phyloP scores from a whole-genome alignment of 2,329 filamentous ascomycete genomes.

The Diaporthe eres region DNA sequence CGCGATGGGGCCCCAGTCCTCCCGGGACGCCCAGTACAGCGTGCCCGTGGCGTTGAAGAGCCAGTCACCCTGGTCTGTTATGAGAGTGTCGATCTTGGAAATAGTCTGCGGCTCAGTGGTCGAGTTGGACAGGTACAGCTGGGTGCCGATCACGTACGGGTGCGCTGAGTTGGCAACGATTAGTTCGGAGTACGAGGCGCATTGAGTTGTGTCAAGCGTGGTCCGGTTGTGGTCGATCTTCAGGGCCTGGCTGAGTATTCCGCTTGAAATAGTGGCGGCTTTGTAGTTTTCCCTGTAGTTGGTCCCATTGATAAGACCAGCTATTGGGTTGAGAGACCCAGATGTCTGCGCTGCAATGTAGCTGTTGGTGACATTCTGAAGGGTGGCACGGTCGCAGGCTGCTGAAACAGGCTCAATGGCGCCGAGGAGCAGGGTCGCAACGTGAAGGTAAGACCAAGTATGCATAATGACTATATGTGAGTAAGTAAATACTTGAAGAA shows the following conservation, averaged over 20 bases:
- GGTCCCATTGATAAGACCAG: conserved; percentile 38
- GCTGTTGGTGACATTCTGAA: conserved; percentile 42
- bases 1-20: conserved; percentile 53
- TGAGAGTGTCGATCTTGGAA: conserved; percentile 49
- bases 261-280: conserved; percentile 47
- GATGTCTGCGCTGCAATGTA: conserved; percentile 46
- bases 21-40: conserved; percentile 52
- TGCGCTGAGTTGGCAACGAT: conserved; percentile 49
- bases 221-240: conserved; percentile 54
- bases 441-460: background rate
- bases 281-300: conserved; percentile 54
- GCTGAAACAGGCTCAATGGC: conserved; percentile 8
- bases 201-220: conserved; percentile 54
- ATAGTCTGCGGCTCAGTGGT: conserved; percentile 42
- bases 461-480: background rate
- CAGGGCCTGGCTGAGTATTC: conserved; percentile 52
- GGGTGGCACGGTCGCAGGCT: conserved; percentile 42
- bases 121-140: conserved; percentile 49
- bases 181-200: conserved; percentile 56
- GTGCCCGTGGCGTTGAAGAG: conserved; percentile 55
- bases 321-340: conserved; percentile 42
- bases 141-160: conserved; percentile 55
- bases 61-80: conserved; percentile 55
- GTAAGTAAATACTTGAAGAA: too few relatives aligned
- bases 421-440: background rate